Evolutionary conservation across 345 rosid genomes (phyloP).

Genomic region (Ricinus communis): DNA sequence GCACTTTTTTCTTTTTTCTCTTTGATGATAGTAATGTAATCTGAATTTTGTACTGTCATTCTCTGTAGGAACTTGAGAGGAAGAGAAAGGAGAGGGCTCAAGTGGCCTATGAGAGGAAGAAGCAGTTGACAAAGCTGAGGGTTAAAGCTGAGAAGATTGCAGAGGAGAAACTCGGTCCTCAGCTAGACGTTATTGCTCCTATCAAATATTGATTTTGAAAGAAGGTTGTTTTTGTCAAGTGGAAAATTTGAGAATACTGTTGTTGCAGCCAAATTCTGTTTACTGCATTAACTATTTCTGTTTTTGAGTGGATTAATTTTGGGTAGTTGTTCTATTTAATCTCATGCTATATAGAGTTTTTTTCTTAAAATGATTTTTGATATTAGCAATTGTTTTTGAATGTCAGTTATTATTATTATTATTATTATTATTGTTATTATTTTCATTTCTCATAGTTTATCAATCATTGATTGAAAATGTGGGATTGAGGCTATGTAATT

Average conservation of each 20-base stretch:
- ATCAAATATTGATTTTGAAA: slow-evolving; percentile 44
- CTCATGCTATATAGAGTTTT: not conserved
- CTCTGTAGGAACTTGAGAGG: slow-evolving; percentile 70
- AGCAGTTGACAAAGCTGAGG: slow-evolving; percentile 74
- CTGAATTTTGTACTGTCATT: not conserved
- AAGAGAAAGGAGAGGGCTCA: slow-evolving; percentile 89
- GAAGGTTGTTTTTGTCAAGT: not conserved
- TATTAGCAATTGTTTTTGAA: not conserved
- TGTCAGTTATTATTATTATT: too few species aligned
- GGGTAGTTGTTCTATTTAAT: slow-evolving; percentile 3
- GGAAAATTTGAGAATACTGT: slow-evolving; percentile 10
- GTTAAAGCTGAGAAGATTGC: slow-evolving; percentile 76
- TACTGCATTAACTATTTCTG: not conserved
- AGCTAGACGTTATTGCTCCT: slow-evolving; percentile 60
- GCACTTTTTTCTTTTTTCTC: too few species aligned
- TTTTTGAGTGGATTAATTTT: slow-evolving; percentile 6
- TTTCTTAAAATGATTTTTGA: not conserved
- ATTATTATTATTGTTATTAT: too few species aligned
- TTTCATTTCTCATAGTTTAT: too few species aligned
- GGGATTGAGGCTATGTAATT: too few species aligned
- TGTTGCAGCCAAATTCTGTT: not conserved
- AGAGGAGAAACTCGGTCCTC: slow-evolving; percentile 80
- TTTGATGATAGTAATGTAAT: too few species aligned
- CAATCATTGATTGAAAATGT: too few species aligned
- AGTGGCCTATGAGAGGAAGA: slow-evolving; percentile 67